Base-by-base conservation (phyloP, 768 basidiomycete species). In the Steccherinum ochraceum region DNA sequence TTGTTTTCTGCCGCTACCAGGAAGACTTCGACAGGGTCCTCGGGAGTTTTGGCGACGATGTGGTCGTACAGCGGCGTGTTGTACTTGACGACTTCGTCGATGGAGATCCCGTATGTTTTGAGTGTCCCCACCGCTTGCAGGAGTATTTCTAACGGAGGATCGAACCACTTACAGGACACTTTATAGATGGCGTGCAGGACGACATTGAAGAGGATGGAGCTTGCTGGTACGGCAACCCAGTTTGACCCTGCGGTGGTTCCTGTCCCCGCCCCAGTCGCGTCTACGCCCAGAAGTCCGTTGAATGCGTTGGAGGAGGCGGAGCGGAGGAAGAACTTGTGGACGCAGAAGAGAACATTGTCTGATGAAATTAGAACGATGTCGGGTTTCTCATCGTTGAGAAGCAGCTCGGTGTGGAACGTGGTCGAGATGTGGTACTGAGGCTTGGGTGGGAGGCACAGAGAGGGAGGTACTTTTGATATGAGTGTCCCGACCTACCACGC, bases 11-110 rank as follows among this genome's bases (percentile, higher is more conserved):
- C 71, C 1, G 73, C 76, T 12, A 77, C 63, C 0, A 72, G 60
- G 57, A 74, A 79, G 2, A 74, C 55, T 2, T 73, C 67, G 18
- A 76, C 57, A 3, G 75, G 72, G 19, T 48, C 54, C 16, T 65
- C 50, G 7, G 67, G 71, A 11, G 71, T 67, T 41, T 61, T 60
- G 2, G 66, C 61, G 27, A 71, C 62, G 43, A 74, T 54, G 23
- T 70, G 59, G 12, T 51, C 43, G 58, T 67, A 67, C 4, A 71
- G 57, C 12, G 66, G 69, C 3, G 58, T 60, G 12, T 46, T 43
- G 10, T 64, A 65, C 1, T 56, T 30, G 49, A 73, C 60, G 50
- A 64, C 57, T 1, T 46, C 49, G 12, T 53, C 48, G 19, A 61
- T 44, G 23, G 59, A 45, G 18, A 61, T 19, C 19, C 67, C 68